Evolutionary conservation across 2,329 filamentous ascomycete species (phyloP), one percentile per base, ranked within the genome.

Genomic region (Acrodontium crateriforme): DNA sequence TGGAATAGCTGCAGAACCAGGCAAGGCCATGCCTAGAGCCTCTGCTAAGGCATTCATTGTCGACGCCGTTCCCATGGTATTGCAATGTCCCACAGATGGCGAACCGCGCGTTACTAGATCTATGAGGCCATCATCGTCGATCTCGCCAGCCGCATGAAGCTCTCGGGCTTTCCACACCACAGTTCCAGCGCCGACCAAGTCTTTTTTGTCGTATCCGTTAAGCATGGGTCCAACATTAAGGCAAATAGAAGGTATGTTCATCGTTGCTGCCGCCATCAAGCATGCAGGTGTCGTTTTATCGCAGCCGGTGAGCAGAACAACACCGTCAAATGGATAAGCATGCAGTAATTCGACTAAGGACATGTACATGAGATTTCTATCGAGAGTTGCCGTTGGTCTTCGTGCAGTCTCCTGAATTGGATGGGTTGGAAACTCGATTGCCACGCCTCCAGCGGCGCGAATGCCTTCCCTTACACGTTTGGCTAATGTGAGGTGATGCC

Each of bases 41-140:
- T 49, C 46, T 2, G 45, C 45, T 1, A 49, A 28, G 16, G 46
- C 46, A 25, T 49, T 49, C 46, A 49, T 47, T 7, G 46, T 49
- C 16, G 43, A 46, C 1, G 46, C 46, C 5, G 46, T 49, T 1
- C 46, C 46, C 43, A 49, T 46, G 5, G 46, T 49, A 21, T 49
- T 49, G 30, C 46, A 49, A 25, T 49, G 46, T 6, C 46, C 46
- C 10, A 41, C 45, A 25, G 35, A 40, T 1, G 45, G 39, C 2
- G 45, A 47, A 3, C 45, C 46, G 5, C 37, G 31, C 3, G 45
- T 45, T 14, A 49, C 38, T 18, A 49, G 31, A 21, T 47, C 39
- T 16, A 38, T 41, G 5, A 49, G 21, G 19, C 39, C 39, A 5
- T 40, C 36, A 19, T 47, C 46, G 16, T 42, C 35, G 14, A 49